phyloP scores from a whole-genome alignment of 2,329 filamentous ascomycete genomes.

The Curvularia sp. region DNA sequence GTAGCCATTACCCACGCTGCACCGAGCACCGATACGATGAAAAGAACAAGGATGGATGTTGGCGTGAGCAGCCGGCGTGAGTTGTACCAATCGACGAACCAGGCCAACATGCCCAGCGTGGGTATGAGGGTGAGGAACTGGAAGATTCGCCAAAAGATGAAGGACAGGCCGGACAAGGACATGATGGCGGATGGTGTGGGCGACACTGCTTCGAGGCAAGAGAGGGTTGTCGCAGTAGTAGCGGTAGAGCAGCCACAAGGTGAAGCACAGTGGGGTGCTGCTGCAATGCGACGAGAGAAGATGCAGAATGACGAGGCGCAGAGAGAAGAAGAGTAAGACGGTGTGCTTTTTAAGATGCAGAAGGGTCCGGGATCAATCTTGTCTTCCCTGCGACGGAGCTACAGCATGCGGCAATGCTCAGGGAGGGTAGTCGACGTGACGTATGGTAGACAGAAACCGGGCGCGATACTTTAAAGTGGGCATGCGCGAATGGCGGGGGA shows the following conservation, averaged over 20 bases:
- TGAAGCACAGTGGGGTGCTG: slow-evolving; percentile 15
- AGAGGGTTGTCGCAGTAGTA: slow-evolving; percentile 14
- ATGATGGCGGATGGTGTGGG: slow-evolving; percentile 42
- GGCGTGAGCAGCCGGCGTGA: slow-evolving; percentile 66
- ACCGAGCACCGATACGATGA: slow-evolving; percentile 69
- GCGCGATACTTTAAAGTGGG: slow-evolving; percentile 14
- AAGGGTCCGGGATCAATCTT: slow-evolving; percentile 23
- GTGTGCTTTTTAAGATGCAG: slow-evolving; percentile 27
- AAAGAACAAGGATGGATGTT: slow-evolving; percentile 67
- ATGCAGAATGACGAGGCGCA: slow-evolving; percentile 20
- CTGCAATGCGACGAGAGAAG: slow-evolving; percentile 19
- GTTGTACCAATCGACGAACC: slow-evolving; percentile 68
- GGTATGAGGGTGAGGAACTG: slow-evolving; percentile 69
- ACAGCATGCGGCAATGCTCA: slow-evolving; percentile 15
- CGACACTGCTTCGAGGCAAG: slow-evolving; percentile 8
- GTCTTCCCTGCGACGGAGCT: slow-evolving; percentile 22
- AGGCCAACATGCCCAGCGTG: slow-evolving; percentile 66
- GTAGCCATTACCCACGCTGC: slow-evolving; percentile 68
- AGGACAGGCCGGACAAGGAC: slow-evolving; percentile 63
- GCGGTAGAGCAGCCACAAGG: slow-evolving; percentile 16
- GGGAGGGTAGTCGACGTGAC: slow-evolving; percentile 27
- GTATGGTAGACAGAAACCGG: slow-evolving; percentile 32
- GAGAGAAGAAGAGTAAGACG: slow-evolving; percentile 20
- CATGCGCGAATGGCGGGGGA: slow-evolving; percentile 30
- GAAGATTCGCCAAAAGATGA: slow-evolving; percentile 67